Conservation (phyloP, 1,139 yeast species). For the Candida glucosophila region DNA sequence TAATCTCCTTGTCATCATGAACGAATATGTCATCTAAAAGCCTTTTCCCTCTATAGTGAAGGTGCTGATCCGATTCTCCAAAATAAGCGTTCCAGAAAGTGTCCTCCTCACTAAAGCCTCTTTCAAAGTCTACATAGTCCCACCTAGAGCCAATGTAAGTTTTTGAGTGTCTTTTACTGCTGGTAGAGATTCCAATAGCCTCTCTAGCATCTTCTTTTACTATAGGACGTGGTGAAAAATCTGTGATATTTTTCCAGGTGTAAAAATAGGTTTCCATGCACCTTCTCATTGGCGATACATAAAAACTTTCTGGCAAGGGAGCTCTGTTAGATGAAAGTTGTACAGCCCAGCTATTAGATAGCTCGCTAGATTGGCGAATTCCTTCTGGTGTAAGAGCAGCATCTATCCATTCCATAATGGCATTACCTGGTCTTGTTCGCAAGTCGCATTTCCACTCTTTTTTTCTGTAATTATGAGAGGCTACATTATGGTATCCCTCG, state of each 20-base stretch:
- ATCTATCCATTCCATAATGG: slow-evolving; percentile 59
- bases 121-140: slow-evolving; percentile 38
- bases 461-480: slow-evolving; percentile 47
- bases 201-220: slow-evolving; percentile 55
- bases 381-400: slow-evolving; percentile 58
- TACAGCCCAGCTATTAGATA: slow-evolving; percentile 33
- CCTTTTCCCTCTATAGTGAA: slow-evolving; percentile 18
- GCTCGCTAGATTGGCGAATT: slow-evolving; percentile 32
- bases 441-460: slow-evolving; percentile 53
- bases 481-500: slow-evolving; percentile 67
- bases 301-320: slow-evolving; percentile 47
- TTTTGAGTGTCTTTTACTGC: slow-evolving; percentile 24
- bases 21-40: slow-evolving; percentile 24
- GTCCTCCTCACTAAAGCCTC: slow-evolving; percentile 20
- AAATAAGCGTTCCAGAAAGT: slow-evolving; percentile 16
- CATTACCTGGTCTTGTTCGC: slow-evolving; percentile 52
- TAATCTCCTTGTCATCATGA: slow-evolving; percentile 15
- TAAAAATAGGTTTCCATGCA: slow-evolving; percentile 48
- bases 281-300: slow-evolving; percentile 58
- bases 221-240: slow-evolving; percentile 26
- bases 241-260: slow-evolving; percentile 48
- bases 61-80: slow-evolving; percentile 19
- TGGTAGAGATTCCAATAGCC: slow-evolving; percentile 45
- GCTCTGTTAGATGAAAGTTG: slow-evolving; percentile 40
- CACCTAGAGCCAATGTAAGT: slow-evolving; percentile 20